Evolutionary conservation across 371 early-diverging fungal species (phyloP).

Genomic region (Rhizopus delemar): DNA sequence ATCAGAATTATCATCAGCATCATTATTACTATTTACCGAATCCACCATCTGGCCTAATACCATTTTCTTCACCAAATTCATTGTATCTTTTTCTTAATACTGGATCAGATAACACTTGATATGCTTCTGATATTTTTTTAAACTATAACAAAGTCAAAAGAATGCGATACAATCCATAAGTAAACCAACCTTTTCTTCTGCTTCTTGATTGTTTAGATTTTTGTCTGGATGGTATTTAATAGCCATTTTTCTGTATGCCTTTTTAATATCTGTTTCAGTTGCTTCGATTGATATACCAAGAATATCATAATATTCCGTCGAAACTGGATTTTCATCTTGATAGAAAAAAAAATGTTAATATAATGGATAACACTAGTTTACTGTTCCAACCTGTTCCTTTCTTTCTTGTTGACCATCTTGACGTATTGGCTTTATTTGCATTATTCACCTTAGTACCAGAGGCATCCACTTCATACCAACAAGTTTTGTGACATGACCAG

Average conservation of each 20-base stretch:
- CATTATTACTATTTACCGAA: constrained; percentile 50
- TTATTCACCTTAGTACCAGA: constrained; percentile 34
- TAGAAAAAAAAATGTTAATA: background rate
- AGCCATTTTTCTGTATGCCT: constrained; percentile 90
- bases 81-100: constrained; percentile 82
- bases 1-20: background rate
- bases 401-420: constrained; percentile 41
- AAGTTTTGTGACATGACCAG: constrained; percentile 53
- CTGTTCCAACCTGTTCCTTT: constrained; percentile 49
- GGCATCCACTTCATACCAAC: constrained; percentile 53
- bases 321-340: constrained; percentile 65
- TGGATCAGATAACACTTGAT: constrained; percentile 87
- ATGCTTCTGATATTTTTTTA: constrained; percentile 90
- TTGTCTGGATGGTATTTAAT: constrained; percentile 97
- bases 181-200: constrained; percentile 75
- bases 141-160: constrained; percentile 48
- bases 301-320: constrained; percentile 83
- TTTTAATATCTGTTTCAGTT: constrained; percentile 88
- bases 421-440: background rate
- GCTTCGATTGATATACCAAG: constrained; percentile 85
- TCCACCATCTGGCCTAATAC: constrained; percentile 64
- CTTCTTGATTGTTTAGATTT: constrained; percentile 77
- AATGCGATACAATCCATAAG: background rate
- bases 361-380: background rate
- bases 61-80: constrained; percentile 69